These are phyloP conservation scores for Pleochaeta shiraiana DNA, from an alignment of 2,329 filamentous ascomycete genomes.

Conservation along the genomic window DNA sequence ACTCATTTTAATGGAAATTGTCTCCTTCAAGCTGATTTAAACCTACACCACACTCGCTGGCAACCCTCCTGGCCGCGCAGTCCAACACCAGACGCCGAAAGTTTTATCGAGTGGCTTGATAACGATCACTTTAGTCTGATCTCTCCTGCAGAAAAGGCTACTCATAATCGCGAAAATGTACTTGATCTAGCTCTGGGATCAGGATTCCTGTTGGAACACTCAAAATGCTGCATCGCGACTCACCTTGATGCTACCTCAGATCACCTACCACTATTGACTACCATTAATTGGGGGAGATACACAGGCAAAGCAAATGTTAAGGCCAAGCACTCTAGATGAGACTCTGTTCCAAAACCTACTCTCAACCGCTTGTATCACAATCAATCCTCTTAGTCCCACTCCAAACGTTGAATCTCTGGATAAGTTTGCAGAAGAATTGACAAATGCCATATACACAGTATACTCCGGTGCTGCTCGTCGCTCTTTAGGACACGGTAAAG, in stretches of 20 bases:
- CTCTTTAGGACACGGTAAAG: background rate
- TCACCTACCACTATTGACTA: background rate
- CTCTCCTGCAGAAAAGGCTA: background rate
- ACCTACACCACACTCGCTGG: background rate
- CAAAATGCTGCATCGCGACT: background rate
- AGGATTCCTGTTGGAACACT: background rate
- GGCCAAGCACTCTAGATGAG: too few species aligned
- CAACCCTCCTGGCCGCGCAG: background rate
- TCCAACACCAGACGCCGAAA: background rate
- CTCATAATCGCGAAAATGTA: background rate
- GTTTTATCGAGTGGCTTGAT: background rate
- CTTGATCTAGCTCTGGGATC: background rate
- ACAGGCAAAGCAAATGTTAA: too few species aligned
- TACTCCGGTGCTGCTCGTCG: background rate
- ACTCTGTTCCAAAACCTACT: too few species aligned
- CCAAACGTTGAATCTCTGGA: background rate
- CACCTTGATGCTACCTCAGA: background rate
- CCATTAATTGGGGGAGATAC: too few species aligned
- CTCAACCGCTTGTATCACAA: too few species aligned
- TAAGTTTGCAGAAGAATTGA: background rate
- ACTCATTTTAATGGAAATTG: background rate
- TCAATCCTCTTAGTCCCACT: background rate
- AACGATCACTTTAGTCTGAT: background rate
- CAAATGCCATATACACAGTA: background rate
- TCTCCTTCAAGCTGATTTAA: background rate